A percentile compares a stretch with the other conserved stretches of the same genome.
phyloP scores from a whole-genome alignment of 768 basidiomycete species.

The Tricholoma hemisulphureum region DNA sequence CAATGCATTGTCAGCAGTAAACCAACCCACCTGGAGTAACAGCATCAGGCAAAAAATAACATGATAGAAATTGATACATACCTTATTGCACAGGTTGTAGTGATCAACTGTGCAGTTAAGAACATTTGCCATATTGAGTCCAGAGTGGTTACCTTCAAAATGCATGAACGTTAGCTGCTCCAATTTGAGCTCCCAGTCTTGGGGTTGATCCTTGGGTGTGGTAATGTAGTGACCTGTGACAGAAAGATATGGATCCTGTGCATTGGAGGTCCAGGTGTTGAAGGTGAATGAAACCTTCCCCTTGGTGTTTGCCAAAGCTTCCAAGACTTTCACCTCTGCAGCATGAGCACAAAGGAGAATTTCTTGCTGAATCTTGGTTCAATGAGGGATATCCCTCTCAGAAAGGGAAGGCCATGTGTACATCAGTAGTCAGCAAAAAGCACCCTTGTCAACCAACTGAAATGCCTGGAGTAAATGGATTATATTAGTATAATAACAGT shows the following conservation, averaged over 20 bases:
- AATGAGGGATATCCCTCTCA: not conserved
- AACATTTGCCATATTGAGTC: conserved; percentile 11
- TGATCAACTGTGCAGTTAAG: conserved; percentile 1
- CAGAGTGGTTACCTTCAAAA: conserved; percentile 15
- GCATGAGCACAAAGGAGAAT: not conserved
- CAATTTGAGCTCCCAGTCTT: conserved; percentile 17
- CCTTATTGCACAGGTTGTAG: conserved; percentile 12
- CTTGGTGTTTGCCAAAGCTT: not conserved
- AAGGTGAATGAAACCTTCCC: conserved; percentile 13
- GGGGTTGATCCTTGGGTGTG: not conserved
- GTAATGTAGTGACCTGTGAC: conserved; percentile 21
- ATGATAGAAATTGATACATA: conserved; percentile 1
- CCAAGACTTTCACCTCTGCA: not conserved
- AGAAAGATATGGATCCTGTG: conserved; percentile 15
- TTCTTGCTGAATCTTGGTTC: not conserved
- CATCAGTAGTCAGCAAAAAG: not conserved
- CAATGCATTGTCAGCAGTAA: too few relatives aligned
- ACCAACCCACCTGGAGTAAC: not conserved
- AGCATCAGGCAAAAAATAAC: not conserved
- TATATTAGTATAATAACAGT: not conserved
- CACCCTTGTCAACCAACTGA: not conserved
- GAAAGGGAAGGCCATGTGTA: not conserved
- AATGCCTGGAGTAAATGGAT: not conserved
- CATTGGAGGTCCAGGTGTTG: conserved; percentile 20
- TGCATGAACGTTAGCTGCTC: conserved; percentile 11